These are phyloP conservation scores for Solanum sparsipilum DNA, from an alignment of 257 asterid species.

Conservation along the genomic window DNA sequence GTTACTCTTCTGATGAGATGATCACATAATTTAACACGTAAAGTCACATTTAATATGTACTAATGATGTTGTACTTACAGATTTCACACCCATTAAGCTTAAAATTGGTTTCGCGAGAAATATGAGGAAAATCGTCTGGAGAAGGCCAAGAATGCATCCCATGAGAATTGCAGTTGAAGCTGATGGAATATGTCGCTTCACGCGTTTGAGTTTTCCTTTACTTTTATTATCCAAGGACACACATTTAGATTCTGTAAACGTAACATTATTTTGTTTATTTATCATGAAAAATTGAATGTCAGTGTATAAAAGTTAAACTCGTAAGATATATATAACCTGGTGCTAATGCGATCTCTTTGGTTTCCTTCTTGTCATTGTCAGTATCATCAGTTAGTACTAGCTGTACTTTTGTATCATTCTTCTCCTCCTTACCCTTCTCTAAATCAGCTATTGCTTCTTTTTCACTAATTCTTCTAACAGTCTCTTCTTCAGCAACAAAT, in stretches of 20 bases:
- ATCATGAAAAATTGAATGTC: background rate
- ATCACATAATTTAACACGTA: background rate
- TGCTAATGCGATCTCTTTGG: slow-evolving; percentile 8
- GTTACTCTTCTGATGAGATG: background rate
- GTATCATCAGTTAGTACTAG: background rate
- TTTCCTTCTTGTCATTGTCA: slow-evolving; percentile 1
- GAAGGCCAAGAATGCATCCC: slow-evolving; percentile 60
- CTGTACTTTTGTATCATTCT: background rate
- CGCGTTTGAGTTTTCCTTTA: slow-evolving; percentile 6
- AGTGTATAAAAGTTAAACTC: background rate
- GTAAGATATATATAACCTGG: slow-evolving; percentile 9
- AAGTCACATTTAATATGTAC: background rate
- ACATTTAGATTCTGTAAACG: slow-evolving; percentile 11
- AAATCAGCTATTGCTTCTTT: slow-evolving; percentile 5
- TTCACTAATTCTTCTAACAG: slow-evolving; percentile 26
- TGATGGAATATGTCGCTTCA: slow-evolving; percentile 62
- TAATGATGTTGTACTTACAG: slow-evolving; percentile 25
- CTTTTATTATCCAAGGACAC: slow-evolving; percentile 8
- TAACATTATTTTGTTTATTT: background rate
- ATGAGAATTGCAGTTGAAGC: slow-evolving; percentile 86
- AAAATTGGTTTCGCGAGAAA: slow-evolving; percentile 57
- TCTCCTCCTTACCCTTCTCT: slow-evolving; percentile 11
- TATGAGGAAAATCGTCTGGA: slow-evolving; percentile 59
- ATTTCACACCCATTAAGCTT: slow-evolving; percentile 76
- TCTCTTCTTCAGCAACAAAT: slow-evolving; percentile 88